A percentile compares a stretch with the other conserved stretches of the same genome.
phyloP scores from a whole-genome alignment of 805 yeast genomes.

The Blastobotrys parvus region DNA sequence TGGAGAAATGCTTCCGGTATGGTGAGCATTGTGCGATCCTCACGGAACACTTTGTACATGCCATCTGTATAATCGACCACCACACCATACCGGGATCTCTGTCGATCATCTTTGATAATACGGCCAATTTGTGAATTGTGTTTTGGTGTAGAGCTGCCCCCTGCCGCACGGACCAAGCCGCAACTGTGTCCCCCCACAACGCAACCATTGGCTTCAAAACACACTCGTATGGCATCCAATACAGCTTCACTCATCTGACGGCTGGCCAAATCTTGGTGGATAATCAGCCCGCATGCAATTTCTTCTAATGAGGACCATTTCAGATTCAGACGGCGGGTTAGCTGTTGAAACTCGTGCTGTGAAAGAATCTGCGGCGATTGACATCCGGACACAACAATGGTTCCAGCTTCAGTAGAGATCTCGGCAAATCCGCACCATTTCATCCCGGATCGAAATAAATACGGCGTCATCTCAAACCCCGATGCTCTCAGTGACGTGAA shows the following conservation, averaged over 20 bases:
- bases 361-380: not conserved
- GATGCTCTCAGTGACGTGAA: not conserved
- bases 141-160: not conserved
- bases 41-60: not conserved
- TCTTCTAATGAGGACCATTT: not conserved
- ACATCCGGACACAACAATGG: not conserved
- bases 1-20: not conserved
- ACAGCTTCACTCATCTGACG: not conserved
- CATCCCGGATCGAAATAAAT: not conserved
- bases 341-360: not conserved
- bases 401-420: not conserved
- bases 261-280: not conserved
- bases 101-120: not conserved
- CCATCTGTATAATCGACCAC: not conserved
- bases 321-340: not conserved
- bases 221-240: not conserved
- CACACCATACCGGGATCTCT: not conserved
- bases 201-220: not conserved
- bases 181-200: not conserved
- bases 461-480: not conserved
- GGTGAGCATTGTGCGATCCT: not conserved
- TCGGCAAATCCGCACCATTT: slow-evolving; percentile 1
- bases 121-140: not conserved
- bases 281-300: not conserved
- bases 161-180: not conserved